Base-by-base conservation (phyloP, 495 filamentous ascomycete genomes). In the Xylaria castorea region DNA sequence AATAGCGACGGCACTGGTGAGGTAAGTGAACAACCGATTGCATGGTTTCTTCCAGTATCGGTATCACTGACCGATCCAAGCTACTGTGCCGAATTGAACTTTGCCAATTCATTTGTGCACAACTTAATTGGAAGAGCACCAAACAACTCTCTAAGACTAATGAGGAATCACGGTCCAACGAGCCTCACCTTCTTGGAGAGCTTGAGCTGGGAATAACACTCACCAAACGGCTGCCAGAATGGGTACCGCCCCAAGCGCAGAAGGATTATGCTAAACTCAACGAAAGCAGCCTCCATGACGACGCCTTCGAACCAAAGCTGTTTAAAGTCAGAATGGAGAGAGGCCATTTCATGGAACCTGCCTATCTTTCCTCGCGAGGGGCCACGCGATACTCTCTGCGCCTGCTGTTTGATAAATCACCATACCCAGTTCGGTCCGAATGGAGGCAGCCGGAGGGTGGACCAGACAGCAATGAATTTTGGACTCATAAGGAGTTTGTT, bases 171-270 rank as follows among this genome's bases (percentile, higher is more conserved):
- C 46, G 46, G 46, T 18, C 46, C 20, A 63, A 65, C 46, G 60
- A 69, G 25, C 65, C 68, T 73, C 62, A 73, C 27, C 71, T 80
- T 20, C 70, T 80, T 3, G 70, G 77, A n/a, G 68, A 78, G 70
- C 69, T 79, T 71, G 57, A 80, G 66, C 66, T 80, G 44, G 75
- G 79, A 51, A 74, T 80, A 46, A 79, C 75, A 11, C 75, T 80
- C 30, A 44, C 66, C 16, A 80, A 78, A 42, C 68, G 69, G 9
- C 64, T 78, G 25, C 64, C 70, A 65, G 27, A 55, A 62, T n/a
- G 64, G 27, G 61, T 64, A 40, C 30, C 73, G n/a, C 32, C 44
- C 44, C 73, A 44, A 48, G 67, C 46, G 38, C 50, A 68, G 40
- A 38, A 40, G 73, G 48, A 68, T 65, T 62, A 60, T 30, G 70